These are phyloP conservation scores for Hortiboletus campestris DNA, from an alignment of 768 basidiomycete species.

Conservation along the genomic window DNA sequence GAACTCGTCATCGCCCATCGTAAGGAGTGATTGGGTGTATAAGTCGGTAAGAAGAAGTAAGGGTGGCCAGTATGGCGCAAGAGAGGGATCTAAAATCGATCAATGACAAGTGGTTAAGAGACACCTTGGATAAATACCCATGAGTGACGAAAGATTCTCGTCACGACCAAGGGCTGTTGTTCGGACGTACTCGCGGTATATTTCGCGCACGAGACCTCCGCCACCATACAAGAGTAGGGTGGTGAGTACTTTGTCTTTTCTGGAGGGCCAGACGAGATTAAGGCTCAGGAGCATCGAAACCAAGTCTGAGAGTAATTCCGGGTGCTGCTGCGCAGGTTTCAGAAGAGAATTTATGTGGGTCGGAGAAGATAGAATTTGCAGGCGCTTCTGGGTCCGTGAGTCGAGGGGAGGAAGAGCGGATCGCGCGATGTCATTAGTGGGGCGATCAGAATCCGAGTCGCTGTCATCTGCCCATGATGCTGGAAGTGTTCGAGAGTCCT, in stretches of 20 bases:
- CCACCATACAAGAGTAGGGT: slow-evolving; percentile 50
- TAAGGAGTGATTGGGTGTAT: slow-evolving; percentile 80
- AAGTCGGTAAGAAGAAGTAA: slow-evolving; percentile 78
- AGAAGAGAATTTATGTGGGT: slow-evolving; percentile 57
- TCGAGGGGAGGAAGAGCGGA: slow-evolving; percentile 47
- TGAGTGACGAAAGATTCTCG: slow-evolving; percentile 37
- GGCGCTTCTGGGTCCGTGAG: slow-evolving; percentile 57
- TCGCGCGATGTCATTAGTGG: slow-evolving; percentile 35
- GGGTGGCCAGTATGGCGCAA: slow-evolving; percentile 56
- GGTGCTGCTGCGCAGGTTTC: slow-evolving; percentile 39
- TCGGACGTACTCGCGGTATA: slow-evolving; percentile 70
- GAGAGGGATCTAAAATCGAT: slow-evolving; percentile 40
- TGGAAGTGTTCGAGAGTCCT: slow-evolving; percentile 6
- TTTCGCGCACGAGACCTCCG: slow-evolving; percentile 66
- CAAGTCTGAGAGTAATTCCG: slow-evolving; percentile 44
- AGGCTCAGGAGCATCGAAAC: slow-evolving; percentile 59
- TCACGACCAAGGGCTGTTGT: slow-evolving; percentile 61
- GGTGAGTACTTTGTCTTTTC: slow-evolving; percentile 57
- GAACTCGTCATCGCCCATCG: slow-evolving; percentile 97
- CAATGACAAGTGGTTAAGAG: neutral
- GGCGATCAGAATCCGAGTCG: slow-evolving; percentile 41
- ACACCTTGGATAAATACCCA: slow-evolving; percentile 34
- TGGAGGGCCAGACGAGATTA: slow-evolving; percentile 56
- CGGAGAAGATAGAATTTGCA: slow-evolving; percentile 53
- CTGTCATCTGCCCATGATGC: slow-evolving; percentile 31